These are phyloP conservation scores for Paracoccidioides lutzii DNA, from an alignment of 2,329 filamentous ascomycete genomes.

Conservation along the genomic window DNA sequence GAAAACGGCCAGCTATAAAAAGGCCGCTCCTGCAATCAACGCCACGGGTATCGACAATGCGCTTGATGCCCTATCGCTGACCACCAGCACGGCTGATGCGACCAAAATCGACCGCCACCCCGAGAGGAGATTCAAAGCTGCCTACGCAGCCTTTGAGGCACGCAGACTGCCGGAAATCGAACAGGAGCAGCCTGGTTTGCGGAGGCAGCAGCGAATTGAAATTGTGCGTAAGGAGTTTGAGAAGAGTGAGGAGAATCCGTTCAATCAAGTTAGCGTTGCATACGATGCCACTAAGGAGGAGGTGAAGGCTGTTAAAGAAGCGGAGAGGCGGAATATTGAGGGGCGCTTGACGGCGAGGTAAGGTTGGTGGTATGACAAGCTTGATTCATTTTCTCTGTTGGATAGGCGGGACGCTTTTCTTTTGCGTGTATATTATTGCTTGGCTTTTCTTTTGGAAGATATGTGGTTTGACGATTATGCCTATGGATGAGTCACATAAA, in stretches of 20 bases:
- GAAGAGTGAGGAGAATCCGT: constrained; percentile 87
- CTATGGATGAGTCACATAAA: neutral
- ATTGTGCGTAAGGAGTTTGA: constrained; percentile 85
- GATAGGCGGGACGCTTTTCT: neutral
- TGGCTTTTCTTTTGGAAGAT: neutral
- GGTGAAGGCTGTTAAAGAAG: constrained; percentile 48
- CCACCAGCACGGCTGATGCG: constrained; percentile 40
- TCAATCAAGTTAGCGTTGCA: constrained; percentile 65
- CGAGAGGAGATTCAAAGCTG: constrained; percentile 75
- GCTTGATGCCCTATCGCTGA: constrained; percentile 68
- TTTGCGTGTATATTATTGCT: neutral
- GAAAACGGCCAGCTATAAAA: constrained; percentile 30
- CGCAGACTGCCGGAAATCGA: constrained; percentile 73
- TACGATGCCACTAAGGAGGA: constrained; percentile 76
- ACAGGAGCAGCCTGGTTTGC: constrained; percentile 63
- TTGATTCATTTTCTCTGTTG: constrained; percentile 21
- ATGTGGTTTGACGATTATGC: neutral
- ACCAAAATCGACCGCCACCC: constrained; percentile 78
- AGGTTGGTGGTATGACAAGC: neutral
- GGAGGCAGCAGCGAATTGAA: constrained; percentile 73
- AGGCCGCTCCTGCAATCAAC: constrained; percentile 49
- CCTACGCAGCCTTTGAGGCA: constrained; percentile 72
- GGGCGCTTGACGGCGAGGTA: constrained; percentile 38
- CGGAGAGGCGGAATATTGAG: constrained; percentile 65
- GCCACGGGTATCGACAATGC: constrained; percentile 88